phyloP scores from a whole-genome alignment of 1,139 yeast genomes.

The Hyphopichia buzzinii region DNA sequence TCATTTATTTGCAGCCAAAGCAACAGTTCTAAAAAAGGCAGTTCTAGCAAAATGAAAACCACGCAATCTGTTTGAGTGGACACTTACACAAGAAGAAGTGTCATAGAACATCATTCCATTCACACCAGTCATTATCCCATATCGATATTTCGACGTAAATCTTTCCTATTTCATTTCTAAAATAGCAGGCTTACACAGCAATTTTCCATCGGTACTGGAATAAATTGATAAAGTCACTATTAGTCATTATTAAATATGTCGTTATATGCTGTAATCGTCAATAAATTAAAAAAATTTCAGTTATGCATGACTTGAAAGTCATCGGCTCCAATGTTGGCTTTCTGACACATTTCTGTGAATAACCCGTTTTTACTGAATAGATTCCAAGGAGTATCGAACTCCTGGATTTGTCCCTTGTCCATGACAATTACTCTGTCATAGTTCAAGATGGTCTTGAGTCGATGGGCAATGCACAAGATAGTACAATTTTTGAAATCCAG shows the following conservation, averaged over 20 bases:
- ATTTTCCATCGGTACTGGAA: no score
- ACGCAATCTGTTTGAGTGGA: no score
- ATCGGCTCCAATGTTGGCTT: slow-evolving; percentile 24
- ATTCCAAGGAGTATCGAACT: slow-evolving; percentile 53
- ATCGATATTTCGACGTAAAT: no score
- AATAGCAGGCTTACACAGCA: no score
- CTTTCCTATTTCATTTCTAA: no score
- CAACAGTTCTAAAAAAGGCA: no score
- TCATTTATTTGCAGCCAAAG: no score
- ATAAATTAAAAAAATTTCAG: neutral
- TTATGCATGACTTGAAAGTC: slow-evolving; percentile 12
- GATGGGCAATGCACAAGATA: slow-evolving; percentile 76
- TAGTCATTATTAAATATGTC: neutral
- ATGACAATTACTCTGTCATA: slow-evolving; percentile 67
- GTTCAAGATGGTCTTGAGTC: slow-evolving; percentile 63
- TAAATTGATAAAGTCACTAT: neutral
- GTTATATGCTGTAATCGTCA: neutral
- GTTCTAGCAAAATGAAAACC: no score
- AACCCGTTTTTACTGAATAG: slow-evolving; percentile 28
- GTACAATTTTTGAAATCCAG: slow-evolving; percentile 65
- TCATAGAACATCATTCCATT: no score
- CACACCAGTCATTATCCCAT: no score
- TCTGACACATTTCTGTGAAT: slow-evolving; percentile 40
- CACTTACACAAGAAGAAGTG: no score
- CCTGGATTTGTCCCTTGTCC: slow-evolving; percentile 60